Conservation (phyloP, 1,284 basidiomycete species). For the Trichosporon sp. region DNA sequence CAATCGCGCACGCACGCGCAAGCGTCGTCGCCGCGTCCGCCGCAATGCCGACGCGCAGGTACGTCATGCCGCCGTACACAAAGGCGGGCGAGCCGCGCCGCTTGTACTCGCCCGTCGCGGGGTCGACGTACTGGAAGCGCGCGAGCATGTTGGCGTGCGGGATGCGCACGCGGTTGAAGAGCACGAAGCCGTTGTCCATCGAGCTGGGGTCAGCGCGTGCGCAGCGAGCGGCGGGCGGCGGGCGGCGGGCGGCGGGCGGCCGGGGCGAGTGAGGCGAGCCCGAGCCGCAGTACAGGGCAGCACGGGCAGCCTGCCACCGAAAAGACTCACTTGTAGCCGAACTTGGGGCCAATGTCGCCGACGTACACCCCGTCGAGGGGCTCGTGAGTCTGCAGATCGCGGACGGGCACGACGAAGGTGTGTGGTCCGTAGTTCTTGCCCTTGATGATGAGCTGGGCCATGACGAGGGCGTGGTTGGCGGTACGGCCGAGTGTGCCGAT, state of each 20-base stretch:
- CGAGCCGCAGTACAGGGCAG: too few species aligned
- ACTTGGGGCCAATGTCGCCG: slow-evolving; percentile 58
- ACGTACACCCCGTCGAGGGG: slow-evolving; percentile 55
- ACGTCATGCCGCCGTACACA: slow-evolving; percentile 57
- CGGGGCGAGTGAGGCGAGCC: too few species aligned
- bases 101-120: slow-evolving; percentile 48
- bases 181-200: slow-evolving; percentile 54
- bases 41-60: slow-evolving; percentile 56
- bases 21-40: slow-evolving; percentile 54
- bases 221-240: not conserved
- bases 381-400: slow-evolving; percentile 53
- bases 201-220: slow-evolving; percentile 8
- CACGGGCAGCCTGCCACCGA: not conserved
- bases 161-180: slow-evolving; percentile 57
- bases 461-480: slow-evolving; percentile 57
- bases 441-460: slow-evolving; percentile 56
- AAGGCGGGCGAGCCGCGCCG: slow-evolving; percentile 55
- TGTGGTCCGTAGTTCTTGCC: slow-evolving; percentile 56
- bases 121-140: slow-evolving; percentile 56
- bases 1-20: slow-evolving; percentile 56
- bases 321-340: slow-evolving; percentile 53
- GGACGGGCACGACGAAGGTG: slow-evolving; percentile 57
- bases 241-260: too few species aligned
- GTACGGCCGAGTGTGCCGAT: slow-evolving; percentile 58
- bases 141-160: slow-evolving; percentile 58